Conservation (phyloP, 345 rosid genomes). For the Pugionium dolabratum region DNA sequence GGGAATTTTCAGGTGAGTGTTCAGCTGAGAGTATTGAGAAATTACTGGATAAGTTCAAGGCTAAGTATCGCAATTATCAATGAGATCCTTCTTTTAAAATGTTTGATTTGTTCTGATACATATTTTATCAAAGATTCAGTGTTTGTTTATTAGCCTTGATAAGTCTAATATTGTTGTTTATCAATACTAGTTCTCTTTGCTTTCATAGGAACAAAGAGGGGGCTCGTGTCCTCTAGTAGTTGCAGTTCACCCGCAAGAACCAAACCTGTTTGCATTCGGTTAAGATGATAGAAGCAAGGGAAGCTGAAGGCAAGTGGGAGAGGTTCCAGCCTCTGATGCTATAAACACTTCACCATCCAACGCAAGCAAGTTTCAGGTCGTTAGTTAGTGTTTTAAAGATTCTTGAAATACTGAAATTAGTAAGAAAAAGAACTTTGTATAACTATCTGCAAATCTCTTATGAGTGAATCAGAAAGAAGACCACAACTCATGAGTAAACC, state of each 20-base stretch:
- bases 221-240: constrained; percentile 61
- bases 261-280: constrained; percentile 76
- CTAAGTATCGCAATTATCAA: too few relatives aligned
- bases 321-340: constrained; percentile 50
- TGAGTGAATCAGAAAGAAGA: constrained; percentile 1
- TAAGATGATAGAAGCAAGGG: constrained; percentile 72
- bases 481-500: background rate
- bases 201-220: constrained; percentile 52
- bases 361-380: constrained; percentile 53
- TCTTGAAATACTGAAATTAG: constrained; percentile 3
- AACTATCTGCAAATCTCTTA: background rate
- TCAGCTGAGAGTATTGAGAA: too few relatives aligned
- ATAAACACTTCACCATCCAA: constrained; percentile 71
- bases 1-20: too few relatives aligned
- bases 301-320: constrained; percentile 79
- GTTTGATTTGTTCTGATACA: too few relatives aligned
- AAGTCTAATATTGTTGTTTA: too few relatives aligned
- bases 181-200: background rate
- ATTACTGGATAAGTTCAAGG: too few relatives aligned
- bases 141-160: too few relatives aligned
- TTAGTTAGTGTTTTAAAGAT: constrained; percentile 13
- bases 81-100: too few relatives aligned
- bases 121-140: too few relatives aligned
- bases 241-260: constrained; percentile 72
- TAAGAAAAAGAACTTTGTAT: constrained; percentile 19